Evolutionary conservation across 495 filamentous ascomycete genomes (phyloP), one percentile per base, ranked within the genome.

Genomic region (Neurospora hispaniola): DNA sequence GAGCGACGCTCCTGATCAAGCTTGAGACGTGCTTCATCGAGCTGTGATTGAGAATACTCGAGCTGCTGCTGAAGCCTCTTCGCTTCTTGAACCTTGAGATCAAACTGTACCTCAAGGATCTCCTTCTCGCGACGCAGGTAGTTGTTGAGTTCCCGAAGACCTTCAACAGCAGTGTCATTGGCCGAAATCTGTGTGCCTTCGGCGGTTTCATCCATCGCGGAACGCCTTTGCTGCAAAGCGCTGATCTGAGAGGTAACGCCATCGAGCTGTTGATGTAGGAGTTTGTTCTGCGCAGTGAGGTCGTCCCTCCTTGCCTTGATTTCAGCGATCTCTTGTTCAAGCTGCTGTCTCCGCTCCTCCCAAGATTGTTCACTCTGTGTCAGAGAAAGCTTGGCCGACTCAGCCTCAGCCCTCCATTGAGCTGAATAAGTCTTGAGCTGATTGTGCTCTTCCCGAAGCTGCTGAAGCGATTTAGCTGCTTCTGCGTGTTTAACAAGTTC

Each of bases 111-210:
- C 73, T 98, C 94, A 4, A 98, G 89, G 76, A 99, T 98, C 77
- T 98, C 94, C 83, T 98, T 98, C 83, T 98, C 96, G 62, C 92
- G 89, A n/a, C 96, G 90, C 71, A 98, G 84, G 81, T 93, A 98
- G 69, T 88, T 90, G 81, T 96, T 94, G 46, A 98, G 86, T 77
- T 97, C 94, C 72, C 94, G 91, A 38, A 97, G 87, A 73, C 92
- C 91, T 72, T 93, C 91, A 20, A 90, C 79, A 44, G 87, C 88
- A 42, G 81, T 81, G 54, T 87, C 85, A 7, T 78, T 73, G 11
- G 86, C 81, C 6, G 81, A 79, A 43, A 82, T 69, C 27, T 78
- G 74, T 0, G 86, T 74, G 20, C 78, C 74, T 10, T 81, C 79
- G 10, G 85, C 80, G 6, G 80, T 79, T 20, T 89, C 88, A 27